phyloP scores from a whole-genome alignment of 345 rosid genomes.

The Aegle marmelos region DNA sequence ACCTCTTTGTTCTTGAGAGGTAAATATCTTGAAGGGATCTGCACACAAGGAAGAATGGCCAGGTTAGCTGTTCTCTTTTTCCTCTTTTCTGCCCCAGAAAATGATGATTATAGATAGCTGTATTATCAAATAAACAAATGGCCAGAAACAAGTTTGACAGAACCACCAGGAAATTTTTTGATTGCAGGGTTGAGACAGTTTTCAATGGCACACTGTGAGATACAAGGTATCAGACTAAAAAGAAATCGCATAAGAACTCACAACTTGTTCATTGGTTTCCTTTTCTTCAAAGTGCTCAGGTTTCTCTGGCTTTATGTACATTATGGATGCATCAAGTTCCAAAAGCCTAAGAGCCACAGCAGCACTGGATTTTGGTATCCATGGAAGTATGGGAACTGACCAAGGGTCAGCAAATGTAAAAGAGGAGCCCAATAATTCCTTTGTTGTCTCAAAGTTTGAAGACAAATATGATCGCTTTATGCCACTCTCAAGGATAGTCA shows the following conservation, averaged over 20 bases:
- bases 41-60: conserved; percentile 20
- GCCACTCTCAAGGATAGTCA: conserved; percentile 72
- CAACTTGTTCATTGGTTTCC: conserved; percentile 40
- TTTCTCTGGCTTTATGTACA: conserved; percentile 56
- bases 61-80: not conserved
- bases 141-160: not conserved
- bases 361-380: conserved; percentile 88
- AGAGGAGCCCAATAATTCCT: conserved; percentile 53
- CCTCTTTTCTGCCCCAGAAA: no score
- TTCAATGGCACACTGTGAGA: not conserved
- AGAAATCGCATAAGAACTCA: conserved; percentile 35
- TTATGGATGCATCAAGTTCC: conserved; percentile 69
- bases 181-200: not conserved
- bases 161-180: not conserved
- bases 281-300: conserved; percentile 45
- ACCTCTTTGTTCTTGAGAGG: conserved; percentile 48
- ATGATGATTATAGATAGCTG: not conserved
- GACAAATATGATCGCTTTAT: conserved; percentile 61
- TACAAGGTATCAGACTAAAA: not conserved
- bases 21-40: conserved; percentile 53
- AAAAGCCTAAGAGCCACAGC: conserved; percentile 87
- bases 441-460: conserved; percentile 61
- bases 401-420: conserved; percentile 19
- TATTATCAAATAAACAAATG: not conserved
- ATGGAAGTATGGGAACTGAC: conserved; percentile 72